Base-by-base conservation (phyloP, 139 green algal genomes). In the Tetradesmus obliquus region DNA sequence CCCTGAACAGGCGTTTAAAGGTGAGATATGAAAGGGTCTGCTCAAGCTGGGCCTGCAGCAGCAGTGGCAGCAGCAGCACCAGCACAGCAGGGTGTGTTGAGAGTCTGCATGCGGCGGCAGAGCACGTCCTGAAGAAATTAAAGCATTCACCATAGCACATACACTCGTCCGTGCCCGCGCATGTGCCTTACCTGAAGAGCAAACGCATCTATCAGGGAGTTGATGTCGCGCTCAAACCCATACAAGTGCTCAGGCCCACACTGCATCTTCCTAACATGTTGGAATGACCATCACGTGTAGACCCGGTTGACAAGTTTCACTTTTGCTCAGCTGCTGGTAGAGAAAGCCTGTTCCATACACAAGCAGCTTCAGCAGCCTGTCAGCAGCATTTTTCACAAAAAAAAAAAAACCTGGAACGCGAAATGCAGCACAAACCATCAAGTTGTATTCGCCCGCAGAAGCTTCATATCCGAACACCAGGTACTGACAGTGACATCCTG, bases 161-260 rank as follows among this genome's bases (percentile, higher is more conserved):
- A 58, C 7, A 55, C 84, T 17, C 58, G 1, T n/a, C 17, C 17
- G 66, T 19, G 84, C 51, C 79, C 72, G 55, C 72, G 55, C 8
- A 32, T 22, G 62, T 22, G 13, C 57, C 55, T 15, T 55, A 55
- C 88, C 79, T 91, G 88, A 7, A 79, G 12, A 6, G 79, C 79
- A 60, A 87, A 91, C 3, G 58, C n/a, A 55, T 91, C 88, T 9
- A 91, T 86, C 54, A 91, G 51, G 8, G 5, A 60, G 76, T 87
- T 86, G 55, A 91, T 91, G 88, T 91, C 88, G 9, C 62, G 53
- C 76, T 91, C 88, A 45, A 82, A 91, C n/a, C 88, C 88, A 54
- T 32, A 32, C 72, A 91, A 13, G 6, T 4, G 66, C 66, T 3
- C 81, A 69, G 53, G 81, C 7, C 24, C 7, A 6, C 76, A 6